A percentile compares a stretch with the other conserved stretches of the same genome.
Conservation (phyloP, 2,329 filamentous ascomycete genomes). For the Fusarium vanettenii region DNA sequence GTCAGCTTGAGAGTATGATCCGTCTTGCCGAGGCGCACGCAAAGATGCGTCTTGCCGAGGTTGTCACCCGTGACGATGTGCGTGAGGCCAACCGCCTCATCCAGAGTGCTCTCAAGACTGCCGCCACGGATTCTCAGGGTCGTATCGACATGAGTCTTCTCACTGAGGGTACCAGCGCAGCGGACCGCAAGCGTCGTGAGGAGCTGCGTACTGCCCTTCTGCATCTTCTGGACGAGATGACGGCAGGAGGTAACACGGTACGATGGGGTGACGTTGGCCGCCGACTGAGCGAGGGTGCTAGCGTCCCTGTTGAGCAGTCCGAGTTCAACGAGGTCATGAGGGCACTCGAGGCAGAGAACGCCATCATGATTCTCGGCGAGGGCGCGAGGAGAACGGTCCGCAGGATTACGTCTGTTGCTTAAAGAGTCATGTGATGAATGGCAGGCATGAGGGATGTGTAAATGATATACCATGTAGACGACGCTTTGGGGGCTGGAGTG, state of each 20-base stretch:
- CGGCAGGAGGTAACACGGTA: constrained; percentile 73
- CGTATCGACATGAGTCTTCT: constrained; percentile 97
- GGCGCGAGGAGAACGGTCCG: constrained; percentile 85
- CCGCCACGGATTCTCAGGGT: constrained; percentile 92
- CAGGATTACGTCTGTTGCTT: constrained; percentile 66
- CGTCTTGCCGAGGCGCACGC: constrained; percentile 95
- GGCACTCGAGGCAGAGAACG: constrained; percentile 84
- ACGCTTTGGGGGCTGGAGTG: constrained; percentile 17
- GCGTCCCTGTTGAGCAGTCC: constrained; percentile 76
- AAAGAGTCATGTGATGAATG: constrained; percentile 5
- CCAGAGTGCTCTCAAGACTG: constrained; percentile 93
- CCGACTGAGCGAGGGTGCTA: constrained; percentile 76
- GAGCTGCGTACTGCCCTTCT: constrained; percentile 87
- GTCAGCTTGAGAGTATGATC: constrained; percentile 98
- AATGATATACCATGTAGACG: constrained; percentile 42
- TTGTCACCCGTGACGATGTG: constrained; percentile 85
- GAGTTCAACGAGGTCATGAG: constrained; percentile 89
- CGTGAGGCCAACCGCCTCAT: constrained; percentile 92
- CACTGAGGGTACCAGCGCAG: constrained; percentile 91
- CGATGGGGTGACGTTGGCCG: constrained; percentile 83
- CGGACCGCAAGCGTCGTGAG: constrained; percentile 83
- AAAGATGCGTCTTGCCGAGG: constrained; percentile 88
- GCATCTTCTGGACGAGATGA: constrained; percentile 82
- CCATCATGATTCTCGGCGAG: constrained; percentile 83
- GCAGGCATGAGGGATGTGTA: constrained; percentile 31